These are phyloP conservation scores for Capronia coronata DNA, from an alignment of 2,329 filamentous ascomycete species.

Conservation along the genomic window DNA sequence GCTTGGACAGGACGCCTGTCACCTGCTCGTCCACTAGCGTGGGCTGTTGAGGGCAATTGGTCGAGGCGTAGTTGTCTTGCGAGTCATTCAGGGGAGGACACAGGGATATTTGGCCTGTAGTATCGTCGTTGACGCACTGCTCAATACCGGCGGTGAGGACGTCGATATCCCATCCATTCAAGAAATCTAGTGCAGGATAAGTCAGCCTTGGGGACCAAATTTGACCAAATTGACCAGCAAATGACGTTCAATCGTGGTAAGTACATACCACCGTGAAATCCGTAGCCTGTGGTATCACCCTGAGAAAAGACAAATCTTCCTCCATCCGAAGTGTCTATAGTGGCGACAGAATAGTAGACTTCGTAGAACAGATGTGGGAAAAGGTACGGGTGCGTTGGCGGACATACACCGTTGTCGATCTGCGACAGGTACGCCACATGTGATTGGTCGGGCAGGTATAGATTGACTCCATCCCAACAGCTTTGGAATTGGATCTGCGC, in stretches of 20 bases:
- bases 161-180: constrained; percentile 65
- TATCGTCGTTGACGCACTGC: constrained; percentile 53
- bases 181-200: constrained; percentile 54
- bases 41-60: constrained; percentile 16
- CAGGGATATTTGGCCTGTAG: constrained; percentile 3
- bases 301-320: constrained; percentile 71
- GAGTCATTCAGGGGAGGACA: constrained; percentile 14
- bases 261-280: constrained; percentile 65
- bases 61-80: constrained; percentile 4
- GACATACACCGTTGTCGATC: constrained; percentile 71
- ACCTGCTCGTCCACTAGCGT: constrained; percentile 31
- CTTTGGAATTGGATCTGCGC: constrained; percentile 80
- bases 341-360: constrained; percentile 48
- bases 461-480: constrained; percentile 70
- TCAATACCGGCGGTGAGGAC: constrained; percentile 65
- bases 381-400: constrained; percentile 58
- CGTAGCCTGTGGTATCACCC: constrained; percentile 67
- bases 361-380: constrained; percentile 74
- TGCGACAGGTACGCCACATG: constrained; percentile 72
- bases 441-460: constrained; percentile 49
- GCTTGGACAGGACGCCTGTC: constrained; percentile 13
- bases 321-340: constrained; percentile 40
- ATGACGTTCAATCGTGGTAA: too few species aligned
- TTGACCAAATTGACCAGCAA: too few species aligned
- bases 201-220: too few species aligned